Evolutionary conservation across 2,329 filamentous ascomycete genomes (phyloP), one percentile per base, ranked within the genome.

Genomic region (Penicillium aurantiogriseum): DNA sequence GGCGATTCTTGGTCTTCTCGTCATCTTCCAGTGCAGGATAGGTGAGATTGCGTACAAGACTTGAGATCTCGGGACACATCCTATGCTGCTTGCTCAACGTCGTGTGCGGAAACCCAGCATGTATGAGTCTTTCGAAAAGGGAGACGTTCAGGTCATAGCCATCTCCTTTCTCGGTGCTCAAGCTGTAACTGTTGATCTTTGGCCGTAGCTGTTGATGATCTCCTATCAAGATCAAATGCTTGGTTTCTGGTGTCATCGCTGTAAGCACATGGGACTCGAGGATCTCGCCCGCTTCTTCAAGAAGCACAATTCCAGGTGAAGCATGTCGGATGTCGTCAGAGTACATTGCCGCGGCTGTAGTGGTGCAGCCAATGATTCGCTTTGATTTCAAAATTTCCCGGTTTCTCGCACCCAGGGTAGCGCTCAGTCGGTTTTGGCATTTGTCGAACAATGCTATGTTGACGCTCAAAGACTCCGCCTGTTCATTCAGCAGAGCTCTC

Each of bases 271-370:
- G 88, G 2, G 80, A 79, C 68, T 91, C 88, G 0, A 90, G 76
- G 4, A 91, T 88, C 61, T 91, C 88, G 1, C 87, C 88, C 0
- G 88, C 88, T 70, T 91, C 88, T 68, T 91, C 88, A 0, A 90
- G 83, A 0, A 92, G 67, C 1, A 90, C 71, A 3, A 89, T 76
- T 1, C 85, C 84, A 0, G 87, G 85, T 0, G 74, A 70, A 0
- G 81, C 82, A 0, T 79, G 75, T 5, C 79, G 79, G 9, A 91
- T 79, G 1, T 83, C 75, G 0, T 80, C 71, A 0, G 78, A 73
- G 50, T 88, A 82, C 71, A 80, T 90, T 0, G 89, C 86, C 0
- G 88, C 88, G 0, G 78, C 87, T 0, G 86, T 91, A 0, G 88
- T 91, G 0, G 89, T 92, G 61, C 86, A 90, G 0, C 80, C 87